Conservation (phyloP, 2,329 filamentous ascomycete species). For the Chaetomium strumarium region DNA sequence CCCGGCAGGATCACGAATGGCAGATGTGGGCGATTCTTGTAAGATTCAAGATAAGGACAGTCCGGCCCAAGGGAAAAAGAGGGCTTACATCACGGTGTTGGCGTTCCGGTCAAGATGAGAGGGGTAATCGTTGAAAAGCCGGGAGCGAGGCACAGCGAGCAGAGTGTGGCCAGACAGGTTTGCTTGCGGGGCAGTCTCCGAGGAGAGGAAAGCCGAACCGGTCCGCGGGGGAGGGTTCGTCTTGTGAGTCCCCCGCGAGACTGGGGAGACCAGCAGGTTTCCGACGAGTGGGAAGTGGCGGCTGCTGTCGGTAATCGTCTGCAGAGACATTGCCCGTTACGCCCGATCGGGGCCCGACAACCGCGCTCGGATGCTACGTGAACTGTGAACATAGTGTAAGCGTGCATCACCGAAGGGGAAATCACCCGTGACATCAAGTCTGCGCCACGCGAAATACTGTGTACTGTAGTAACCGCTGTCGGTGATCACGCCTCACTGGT, state of each 20-base stretch:
- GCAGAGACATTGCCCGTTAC: neutral
- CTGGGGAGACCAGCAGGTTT: no score
- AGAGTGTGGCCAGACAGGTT: constrained; percentile 1
- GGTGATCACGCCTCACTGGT: neutral
- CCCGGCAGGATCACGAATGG: constrained; percentile 1
- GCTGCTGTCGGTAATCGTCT: constrained; percentile 13
- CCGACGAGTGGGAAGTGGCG: neutral
- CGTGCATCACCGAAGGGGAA: neutral
- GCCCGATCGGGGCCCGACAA: constrained; percentile 1
- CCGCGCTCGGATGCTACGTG: constrained; percentile 8
- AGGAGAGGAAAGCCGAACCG: neutral
- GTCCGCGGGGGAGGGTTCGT: no score
- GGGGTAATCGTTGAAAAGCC: constrained; percentile 7
- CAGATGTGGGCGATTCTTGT: neutral
- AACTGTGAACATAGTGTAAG: no score
- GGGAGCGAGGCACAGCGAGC: no score
- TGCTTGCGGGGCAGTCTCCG: neutral
- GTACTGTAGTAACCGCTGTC: no score
- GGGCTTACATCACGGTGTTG: neutral
- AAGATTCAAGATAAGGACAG: constrained; percentile 4
- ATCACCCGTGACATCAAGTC: neutral
- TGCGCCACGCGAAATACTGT: no score
- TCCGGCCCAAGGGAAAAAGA: constrained; percentile 6
- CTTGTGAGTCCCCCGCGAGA: no score
- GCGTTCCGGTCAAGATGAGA: constrained; percentile 1